Conservation (phyloP, 2,329 filamentous ascomycete species). For the Aspergillus piperis region DNA sequence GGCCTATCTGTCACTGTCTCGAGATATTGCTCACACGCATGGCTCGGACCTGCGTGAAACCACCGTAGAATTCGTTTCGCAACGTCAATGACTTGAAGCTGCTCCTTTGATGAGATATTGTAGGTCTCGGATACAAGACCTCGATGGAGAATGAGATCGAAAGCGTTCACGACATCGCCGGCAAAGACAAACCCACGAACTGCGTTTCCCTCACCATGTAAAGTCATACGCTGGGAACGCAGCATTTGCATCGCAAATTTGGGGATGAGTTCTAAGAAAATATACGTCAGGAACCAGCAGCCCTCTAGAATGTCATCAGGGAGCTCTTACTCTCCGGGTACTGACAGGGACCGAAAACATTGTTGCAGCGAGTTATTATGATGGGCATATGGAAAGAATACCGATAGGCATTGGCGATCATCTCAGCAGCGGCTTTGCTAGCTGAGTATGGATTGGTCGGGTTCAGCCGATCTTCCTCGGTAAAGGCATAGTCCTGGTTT, state of each 20-base stretch:
- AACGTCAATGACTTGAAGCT: constrained; percentile 76
- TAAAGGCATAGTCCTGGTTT: constrained; percentile 13
- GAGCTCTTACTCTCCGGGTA: constrained; percentile 72
- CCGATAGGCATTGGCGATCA: constrained; percentile 80
- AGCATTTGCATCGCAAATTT: constrained; percentile 78
- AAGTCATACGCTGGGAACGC: constrained; percentile 64
- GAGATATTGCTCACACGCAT: constrained; percentile 62
- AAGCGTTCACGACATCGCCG: constrained; percentile 76
- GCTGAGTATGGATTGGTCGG: constrained; percentile 85
- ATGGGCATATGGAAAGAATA: constrained; percentile 79
- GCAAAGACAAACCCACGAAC: constrained; percentile 77
- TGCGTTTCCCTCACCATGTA: constrained; percentile 75
- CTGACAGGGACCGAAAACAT: constrained; percentile 82
- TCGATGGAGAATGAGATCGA: constrained; percentile 80
- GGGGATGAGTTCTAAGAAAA: constrained; percentile 67
- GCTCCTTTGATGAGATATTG: constrained; percentile 77
- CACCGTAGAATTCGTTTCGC: constrained; percentile 60
- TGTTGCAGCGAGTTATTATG: constrained; percentile 80
- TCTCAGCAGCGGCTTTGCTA: constrained; percentile 79
- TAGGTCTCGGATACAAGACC: constrained; percentile 74
- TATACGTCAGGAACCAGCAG: background rate
- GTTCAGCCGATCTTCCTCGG: constrained; percentile 73
- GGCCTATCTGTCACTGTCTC: constrained; percentile 76
- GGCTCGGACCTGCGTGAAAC: constrained; percentile 61
- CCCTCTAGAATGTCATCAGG: background rate